These are phyloP conservation scores for Posidonia australis DNA, from an alignment of 106 monocot genomes.

Conservation along the genomic window DNA sequence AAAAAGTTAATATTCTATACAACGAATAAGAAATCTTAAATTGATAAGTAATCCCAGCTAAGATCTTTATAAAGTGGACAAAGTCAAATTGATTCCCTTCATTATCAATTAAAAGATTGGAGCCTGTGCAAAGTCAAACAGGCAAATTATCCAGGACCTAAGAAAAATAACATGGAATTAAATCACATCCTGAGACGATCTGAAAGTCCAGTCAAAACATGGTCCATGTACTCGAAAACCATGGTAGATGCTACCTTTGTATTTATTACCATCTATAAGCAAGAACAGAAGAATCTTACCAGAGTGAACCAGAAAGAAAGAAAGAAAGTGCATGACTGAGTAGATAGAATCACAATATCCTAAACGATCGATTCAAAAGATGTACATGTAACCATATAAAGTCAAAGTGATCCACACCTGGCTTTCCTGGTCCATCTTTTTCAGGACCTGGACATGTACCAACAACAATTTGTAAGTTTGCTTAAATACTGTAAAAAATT, in stretches of 20 bases:
- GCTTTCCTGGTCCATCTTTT: slow-evolving; percentile 85
- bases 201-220: slow-evolving; percentile 86
- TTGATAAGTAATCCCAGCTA: no score
- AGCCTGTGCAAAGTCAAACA: slow-evolving; percentile 35
- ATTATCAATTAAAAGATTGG: slow-evolving; percentile 92
- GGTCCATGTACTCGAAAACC: slow-evolving; percentile 99
- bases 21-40: no score
- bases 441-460: slow-evolving; percentile 52
- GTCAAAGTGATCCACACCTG: slow-evolving; percentile 36
- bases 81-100: slow-evolving; percentile 93
- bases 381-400: neutral
- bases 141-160: neutral
- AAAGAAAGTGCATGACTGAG: no score
- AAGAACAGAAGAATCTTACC: no score
- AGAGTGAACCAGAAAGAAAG: no score
- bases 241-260: slow-evolving; percentile 95
- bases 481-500: neutral
- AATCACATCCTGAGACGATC: slow-evolving; percentile 92
- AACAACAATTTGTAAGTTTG: slow-evolving; percentile 6
- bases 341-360: no score
- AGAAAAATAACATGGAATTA: slow-evolving; percentile 1
- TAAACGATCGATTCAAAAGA: neutral
- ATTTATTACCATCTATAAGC: slow-evolving; percentile 73
- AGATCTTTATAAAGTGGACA: no score
- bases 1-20: no score